Evolutionary conservation across 2,329 filamentous ascomycete species (phyloP), one percentile per base, ranked within the genome.

Genomic region (Reticulascus tulasneorum): DNA sequence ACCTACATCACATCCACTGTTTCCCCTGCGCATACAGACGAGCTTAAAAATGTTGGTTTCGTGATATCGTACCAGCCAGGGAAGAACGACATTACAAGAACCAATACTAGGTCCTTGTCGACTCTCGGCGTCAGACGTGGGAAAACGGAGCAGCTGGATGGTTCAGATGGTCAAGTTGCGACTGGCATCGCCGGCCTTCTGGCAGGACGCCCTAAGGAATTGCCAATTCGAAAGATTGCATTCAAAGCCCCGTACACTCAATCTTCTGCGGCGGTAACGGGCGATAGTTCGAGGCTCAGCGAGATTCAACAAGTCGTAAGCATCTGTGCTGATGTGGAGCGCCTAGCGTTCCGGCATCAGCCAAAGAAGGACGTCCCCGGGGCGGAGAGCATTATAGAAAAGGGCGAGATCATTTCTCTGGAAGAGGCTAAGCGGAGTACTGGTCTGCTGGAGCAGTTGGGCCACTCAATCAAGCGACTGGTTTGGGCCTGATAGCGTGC

Each of bases 1-100:
- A 84, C 87, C 0, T 98, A 97, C 53, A 85, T 98, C 52, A 95
- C 89, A 1, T 91, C 84, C 4, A 93, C 88, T 0, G 73, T 96
- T 6, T 88, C 88, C 2, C 68, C 82, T 2, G 71, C 80, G 1
- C 86, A 95, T 53, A 77, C 79, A 46, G 84, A 96, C 47, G 84
- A 87, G 56, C 64, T 70, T 34, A 82, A 77, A 55, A 97, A 97
- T 48, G 78, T 94, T 1, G 93, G 93, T 0, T 77, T 97, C 35
- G 75, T 94, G 2, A 65, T 98, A 8, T 75, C 77, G 10, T 97
- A 94, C 56, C 74, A 78, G 44, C 79, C 85, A 0, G 79, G 81
- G 1, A 79, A 80, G 29, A 75, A 76, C 32, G 84, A 90, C 47
- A 69, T 90, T 24, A 75, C 83, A 25, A 74, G 90, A 12, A 82